A percentile compares a stretch with the other conserved stretches of the same genome.
Conservation (phyloP, 2,329 filamentous ascomycete species). For the Tolypocladium paradoxum region DNA sequence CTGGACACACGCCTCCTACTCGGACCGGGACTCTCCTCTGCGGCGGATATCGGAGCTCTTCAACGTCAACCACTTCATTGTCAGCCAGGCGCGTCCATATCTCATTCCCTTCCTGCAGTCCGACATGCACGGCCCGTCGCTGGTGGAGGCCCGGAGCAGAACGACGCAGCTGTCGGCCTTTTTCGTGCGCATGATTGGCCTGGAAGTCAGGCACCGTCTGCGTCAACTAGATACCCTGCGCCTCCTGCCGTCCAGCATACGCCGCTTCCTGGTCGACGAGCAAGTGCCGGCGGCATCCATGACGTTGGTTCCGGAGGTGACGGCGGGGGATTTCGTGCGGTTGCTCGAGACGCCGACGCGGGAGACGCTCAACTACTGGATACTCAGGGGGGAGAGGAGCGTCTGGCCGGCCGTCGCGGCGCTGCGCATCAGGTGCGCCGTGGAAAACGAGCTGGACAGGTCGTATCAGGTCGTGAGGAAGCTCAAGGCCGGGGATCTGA, state of each 20-base stretch:
- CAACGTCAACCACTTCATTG: constrained; percentile 91
- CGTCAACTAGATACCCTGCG: constrained; percentile 71
- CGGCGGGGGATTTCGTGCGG: constrained; percentile 59
- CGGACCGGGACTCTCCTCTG: constrained; percentile 54
- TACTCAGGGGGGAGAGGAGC: constrained; percentile 69
- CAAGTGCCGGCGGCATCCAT: constrained; percentile 67
- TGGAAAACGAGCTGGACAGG: constrained; percentile 80
- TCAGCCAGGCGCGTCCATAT: constrained; percentile 86
- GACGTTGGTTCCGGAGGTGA: constrained; percentile 73
- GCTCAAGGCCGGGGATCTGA: constrained; percentile 40
- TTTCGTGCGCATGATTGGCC: constrained; percentile 55
- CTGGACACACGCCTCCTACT: constrained; percentile 55
- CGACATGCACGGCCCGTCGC: constrained; percentile 66
- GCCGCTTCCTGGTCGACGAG: constrained; percentile 74
- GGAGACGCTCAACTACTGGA: constrained; percentile 74
- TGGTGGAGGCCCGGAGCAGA: constrained; percentile 46
- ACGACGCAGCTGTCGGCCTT: constrained; percentile 47
- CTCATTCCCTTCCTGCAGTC: constrained; percentile 75
- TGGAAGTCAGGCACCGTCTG: constrained; percentile 72
- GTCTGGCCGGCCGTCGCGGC: constrained; percentile 87
- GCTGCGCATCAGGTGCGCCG: constrained; percentile 67
- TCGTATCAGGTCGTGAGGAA: constrained; percentile 73
- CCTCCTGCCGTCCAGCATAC: constrained; percentile 56
- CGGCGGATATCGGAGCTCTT: constrained; percentile 70
- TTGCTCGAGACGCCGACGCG: constrained; percentile 75